Evolutionary conservation across 2,329 filamentous ascomycete genomes (phyloP).

Genomic region (Nannizzia gypsea): DNA sequence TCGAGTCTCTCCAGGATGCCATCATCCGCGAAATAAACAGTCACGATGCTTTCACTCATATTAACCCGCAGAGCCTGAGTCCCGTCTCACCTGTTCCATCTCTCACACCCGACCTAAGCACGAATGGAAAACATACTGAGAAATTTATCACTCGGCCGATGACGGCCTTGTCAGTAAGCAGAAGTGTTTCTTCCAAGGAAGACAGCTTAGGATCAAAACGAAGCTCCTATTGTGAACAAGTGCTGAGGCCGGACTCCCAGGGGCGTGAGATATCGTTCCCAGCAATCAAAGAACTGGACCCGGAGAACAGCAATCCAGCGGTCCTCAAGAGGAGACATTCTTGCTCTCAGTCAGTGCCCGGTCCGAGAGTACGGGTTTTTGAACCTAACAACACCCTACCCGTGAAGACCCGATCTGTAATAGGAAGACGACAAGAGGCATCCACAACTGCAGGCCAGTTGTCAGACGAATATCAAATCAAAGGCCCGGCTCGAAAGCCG

Average conservation of each 20-base stretch:
- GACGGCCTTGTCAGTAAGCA: slow-evolving; percentile 8
- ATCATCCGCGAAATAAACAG: slow-evolving; percentile 36
- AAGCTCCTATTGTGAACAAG: slow-evolving; percentile 22
- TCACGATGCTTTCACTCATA: slow-evolving; percentile 30
- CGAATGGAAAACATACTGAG: background rate
- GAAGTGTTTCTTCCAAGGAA: slow-evolving; percentile 22
- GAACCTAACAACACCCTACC: background rate
- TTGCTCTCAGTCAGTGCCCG: slow-evolving; percentile 27
- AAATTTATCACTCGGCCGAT: background rate
- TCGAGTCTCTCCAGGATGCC: slow-evolving; percentile 32
- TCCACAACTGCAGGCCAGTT: background rate
- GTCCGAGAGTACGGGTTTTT: slow-evolving; percentile 16
- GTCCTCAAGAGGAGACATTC: slow-evolving; percentile 28
- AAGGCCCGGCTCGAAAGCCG: background rate
- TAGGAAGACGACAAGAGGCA: background rate
- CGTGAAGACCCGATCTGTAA: background rate
- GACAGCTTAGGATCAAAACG: slow-evolving; percentile 21
- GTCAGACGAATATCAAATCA: background rate
- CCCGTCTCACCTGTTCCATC: slow-evolving; percentile 1
- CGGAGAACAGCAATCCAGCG: background rate
- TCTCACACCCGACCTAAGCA: background rate
- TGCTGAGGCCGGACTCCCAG: slow-evolving; percentile 17
- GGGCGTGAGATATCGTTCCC: slow-evolving; percentile 14
- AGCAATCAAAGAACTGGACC: slow-evolving; percentile 13
- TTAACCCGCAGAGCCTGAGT: slow-evolving; percentile 8